These are phyloP conservation scores for Boletus sensibilis DNA, from an alignment of 768 basidiomycete species.

Conservation along the genomic window DNA sequence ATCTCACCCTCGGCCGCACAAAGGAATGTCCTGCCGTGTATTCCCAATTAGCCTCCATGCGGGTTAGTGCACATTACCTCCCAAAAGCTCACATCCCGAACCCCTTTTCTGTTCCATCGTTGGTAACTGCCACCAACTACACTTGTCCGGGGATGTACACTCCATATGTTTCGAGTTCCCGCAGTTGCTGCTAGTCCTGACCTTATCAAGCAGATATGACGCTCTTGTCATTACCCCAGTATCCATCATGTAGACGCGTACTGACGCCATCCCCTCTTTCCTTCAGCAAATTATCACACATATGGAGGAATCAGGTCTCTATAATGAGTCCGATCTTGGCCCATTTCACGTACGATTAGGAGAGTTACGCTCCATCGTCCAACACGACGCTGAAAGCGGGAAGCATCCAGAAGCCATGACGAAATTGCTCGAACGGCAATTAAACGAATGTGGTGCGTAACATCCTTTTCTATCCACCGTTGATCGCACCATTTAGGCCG, in stretches of 20 bases:
- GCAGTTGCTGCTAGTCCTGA: slow-evolving; percentile 23
- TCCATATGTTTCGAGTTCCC: slow-evolving; percentile 8
- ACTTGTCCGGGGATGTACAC: slow-evolving; percentile 1
- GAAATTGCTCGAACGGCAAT: slow-evolving; percentile 84
- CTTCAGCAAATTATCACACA: slow-evolving; percentile 88
- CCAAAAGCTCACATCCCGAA: neutral
- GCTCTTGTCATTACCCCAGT: slow-evolving; percentile 21
- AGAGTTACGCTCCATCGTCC: slow-evolving; percentile 84
- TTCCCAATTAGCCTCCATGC: slow-evolving; percentile 93
- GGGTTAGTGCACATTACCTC: slow-evolving; percentile 57
- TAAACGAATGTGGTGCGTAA: slow-evolving; percentile 85
- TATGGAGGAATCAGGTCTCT: slow-evolving; percentile 94
- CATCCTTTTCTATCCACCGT: slow-evolving; percentile 8
- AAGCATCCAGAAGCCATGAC: slow-evolving; percentile 87
- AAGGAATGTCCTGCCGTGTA: slow-evolving; percentile 93
- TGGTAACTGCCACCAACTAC: neutral
- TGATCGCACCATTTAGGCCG: neutral
- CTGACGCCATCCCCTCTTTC: slow-evolving; percentile 25
- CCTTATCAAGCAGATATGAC: slow-evolving; percentile 25
- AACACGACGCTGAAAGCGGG: slow-evolving; percentile 73
- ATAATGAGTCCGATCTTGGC: slow-evolving; percentile 86
- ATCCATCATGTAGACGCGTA: slow-evolving; percentile 21
- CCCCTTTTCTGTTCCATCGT: slow-evolving; percentile 6
- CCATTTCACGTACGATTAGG: slow-evolving; percentile 83
- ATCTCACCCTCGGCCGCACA: slow-evolving; percentile 96